Evolutionary conservation across 106 monocot genomes (phyloP).

Genomic region (Dendrobium chrysotoxum): DNA sequence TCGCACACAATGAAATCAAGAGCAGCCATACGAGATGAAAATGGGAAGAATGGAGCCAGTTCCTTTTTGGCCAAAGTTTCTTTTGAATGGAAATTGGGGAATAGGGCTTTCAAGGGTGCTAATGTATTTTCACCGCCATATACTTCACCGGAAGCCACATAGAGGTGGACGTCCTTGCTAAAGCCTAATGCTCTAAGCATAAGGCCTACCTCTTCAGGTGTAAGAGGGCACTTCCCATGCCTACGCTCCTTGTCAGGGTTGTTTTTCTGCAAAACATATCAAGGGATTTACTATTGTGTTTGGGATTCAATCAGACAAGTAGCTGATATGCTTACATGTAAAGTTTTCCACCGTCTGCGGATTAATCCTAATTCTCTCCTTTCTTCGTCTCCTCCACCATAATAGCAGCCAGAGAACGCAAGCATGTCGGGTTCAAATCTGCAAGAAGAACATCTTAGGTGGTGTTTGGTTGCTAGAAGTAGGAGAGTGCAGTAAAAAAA

Average conservation of each 20-base stretch:
- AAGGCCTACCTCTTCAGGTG: conserved; percentile 79
- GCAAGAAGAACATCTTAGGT: conserved; percentile 4
- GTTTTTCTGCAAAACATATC: conserved; percentile 21
- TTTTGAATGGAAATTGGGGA: conserved; percentile 72
- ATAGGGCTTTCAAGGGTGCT: conserved; percentile 64
- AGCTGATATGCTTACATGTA: conserved; percentile 43
- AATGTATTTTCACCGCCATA: conserved; percentile 72
- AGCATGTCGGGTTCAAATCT: conserved; percentile 93
- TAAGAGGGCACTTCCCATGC: conserved; percentile 72
- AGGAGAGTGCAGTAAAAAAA: too few species aligned
- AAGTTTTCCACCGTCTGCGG: conserved; percentile 74
- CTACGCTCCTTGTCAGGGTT: conserved; percentile 72
- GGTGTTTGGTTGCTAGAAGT: too few species aligned
- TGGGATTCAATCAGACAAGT: neutral
- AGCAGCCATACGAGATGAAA: conserved; percentile 88
- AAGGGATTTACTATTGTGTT: neutral
- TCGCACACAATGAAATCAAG: conserved; percentile 88
- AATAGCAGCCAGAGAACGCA: conserved; percentile 88
- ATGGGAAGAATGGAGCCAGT: conserved; percentile 43
- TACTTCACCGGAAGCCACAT: conserved; percentile 79
- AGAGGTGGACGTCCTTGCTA: conserved; percentile 56
- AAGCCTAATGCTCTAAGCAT: conserved; percentile 74
- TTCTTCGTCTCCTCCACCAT: conserved; percentile 83
- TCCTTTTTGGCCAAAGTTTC: conserved; percentile 62
- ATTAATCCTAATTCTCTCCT: conserved; percentile 59